Conservation (phyloP, 2,329 filamentous ascomycete species). For the Kalaharituber pfeilii region DNA sequence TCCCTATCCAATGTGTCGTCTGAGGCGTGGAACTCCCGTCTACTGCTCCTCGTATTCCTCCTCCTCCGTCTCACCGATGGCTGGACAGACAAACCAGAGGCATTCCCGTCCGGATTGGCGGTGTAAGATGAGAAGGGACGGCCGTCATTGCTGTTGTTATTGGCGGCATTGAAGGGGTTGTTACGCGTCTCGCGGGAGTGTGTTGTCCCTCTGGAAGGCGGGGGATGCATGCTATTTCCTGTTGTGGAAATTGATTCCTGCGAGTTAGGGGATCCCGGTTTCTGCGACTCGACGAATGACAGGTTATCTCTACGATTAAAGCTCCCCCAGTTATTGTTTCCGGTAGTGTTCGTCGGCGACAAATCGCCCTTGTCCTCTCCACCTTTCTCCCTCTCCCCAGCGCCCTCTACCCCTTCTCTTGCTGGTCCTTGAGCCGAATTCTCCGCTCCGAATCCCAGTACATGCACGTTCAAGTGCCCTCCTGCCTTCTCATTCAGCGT, state of each 20-base stretch:
- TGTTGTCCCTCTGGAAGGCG: background rate
- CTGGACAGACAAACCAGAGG: background rate
- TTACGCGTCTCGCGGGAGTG: background rate
- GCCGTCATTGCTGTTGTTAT: background rate
- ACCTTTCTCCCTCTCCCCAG: background rate
- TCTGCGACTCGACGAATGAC: background rate
- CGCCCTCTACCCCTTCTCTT: too few relatives aligned
- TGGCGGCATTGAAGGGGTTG: background rate
- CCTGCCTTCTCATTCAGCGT: constrained; percentile 2
- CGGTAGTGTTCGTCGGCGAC: background rate
- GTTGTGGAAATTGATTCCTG: background rate
- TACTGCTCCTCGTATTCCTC: constrained; percentile 51
- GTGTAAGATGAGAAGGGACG: background rate
- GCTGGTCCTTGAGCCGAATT: too few relatives aligned
- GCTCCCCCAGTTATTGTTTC: background rate
- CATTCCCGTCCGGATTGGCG: background rate
- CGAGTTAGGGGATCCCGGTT: background rate
- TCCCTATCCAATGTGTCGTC: constrained; percentile 61
- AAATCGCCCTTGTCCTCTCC: background rate
- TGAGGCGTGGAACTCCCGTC: constrained; percentile 42
- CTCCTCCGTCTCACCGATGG: constrained; percentile 41
- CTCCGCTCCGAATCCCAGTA: too few relatives aligned
- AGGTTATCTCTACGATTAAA: background rate
- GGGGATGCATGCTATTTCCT: background rate
- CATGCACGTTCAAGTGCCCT: constrained; percentile 6